A percentile compares a stretch with the other conserved stretches of the same genome.
These are phyloP conservation scores for Colletotrichum chrysophilum DNA, from an alignment of 2,329 filamentous ascomycete genomes.

Conservation along the genomic window DNA sequence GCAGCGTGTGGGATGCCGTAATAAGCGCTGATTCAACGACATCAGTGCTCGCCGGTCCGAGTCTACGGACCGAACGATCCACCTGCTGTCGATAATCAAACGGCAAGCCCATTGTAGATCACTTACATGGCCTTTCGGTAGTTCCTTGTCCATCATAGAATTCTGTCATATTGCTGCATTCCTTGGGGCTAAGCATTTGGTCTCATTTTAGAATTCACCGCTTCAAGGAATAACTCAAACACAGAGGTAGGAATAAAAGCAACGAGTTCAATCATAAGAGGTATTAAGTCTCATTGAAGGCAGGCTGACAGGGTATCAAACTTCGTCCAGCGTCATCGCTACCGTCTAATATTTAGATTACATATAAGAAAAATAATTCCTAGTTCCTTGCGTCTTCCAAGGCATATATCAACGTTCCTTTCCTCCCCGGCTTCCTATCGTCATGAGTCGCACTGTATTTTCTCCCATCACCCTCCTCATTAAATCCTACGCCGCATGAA, in stretches of 20 bases:
- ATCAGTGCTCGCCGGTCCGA: background rate
- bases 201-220: no score
- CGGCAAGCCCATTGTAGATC: no score
- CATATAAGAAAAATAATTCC: constrained; percentile 13
- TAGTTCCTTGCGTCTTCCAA: background rate
- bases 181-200: no score
- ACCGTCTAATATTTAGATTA: constrained; percentile 19
- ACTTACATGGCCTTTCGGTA: no score
- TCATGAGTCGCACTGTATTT: background rate
- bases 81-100: background rate
- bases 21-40: background rate
- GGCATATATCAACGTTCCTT: background rate
- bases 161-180: no score
- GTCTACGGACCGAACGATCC: background rate
- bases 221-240: no score
- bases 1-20: background rate
- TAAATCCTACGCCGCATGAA: background rate
- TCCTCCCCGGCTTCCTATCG: background rate
- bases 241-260: no score
- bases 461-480: background rate
- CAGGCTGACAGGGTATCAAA: constrained; percentile 19
- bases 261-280: background rate
- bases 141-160: no score
- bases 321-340: constrained; percentile 15
- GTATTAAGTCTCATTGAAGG: constrained; percentile 14